Evolutionary conservation across 495 filamentous ascomycete genomes (phyloP).

Genomic region (Pyrenula massariospora): DNA sequence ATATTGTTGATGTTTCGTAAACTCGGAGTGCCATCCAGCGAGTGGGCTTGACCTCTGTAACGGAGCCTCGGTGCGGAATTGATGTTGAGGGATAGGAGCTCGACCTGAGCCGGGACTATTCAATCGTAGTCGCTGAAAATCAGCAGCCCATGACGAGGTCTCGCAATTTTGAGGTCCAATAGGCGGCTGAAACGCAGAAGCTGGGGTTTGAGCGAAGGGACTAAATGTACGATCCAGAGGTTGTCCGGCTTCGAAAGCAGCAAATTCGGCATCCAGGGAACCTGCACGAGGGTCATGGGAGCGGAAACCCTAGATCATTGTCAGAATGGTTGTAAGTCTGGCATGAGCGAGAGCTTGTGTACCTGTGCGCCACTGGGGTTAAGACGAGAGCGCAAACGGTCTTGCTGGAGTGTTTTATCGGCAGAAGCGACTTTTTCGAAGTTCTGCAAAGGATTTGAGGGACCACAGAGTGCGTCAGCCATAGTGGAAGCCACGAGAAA

Average conservation of each 20-base stretch:
- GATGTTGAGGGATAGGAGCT: constrained; percentile 18
- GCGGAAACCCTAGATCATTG: constrained; percentile 45
- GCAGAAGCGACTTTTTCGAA: constrained; percentile 70
- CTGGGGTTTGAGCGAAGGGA: background rate
- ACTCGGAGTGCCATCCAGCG: constrained; percentile 44
- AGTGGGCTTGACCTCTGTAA: constrained; percentile 12
- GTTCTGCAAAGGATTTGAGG: constrained; percentile 77
- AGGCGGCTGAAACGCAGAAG: constrained; percentile 2
- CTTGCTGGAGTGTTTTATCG: constrained; percentile 77
- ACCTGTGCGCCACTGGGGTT: background rate
- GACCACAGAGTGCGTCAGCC: constrained; percentile 77
- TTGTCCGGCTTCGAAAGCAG: constrained; percentile 55
- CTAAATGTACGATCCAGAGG: constrained; percentile 10
- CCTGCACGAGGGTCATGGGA: constrained; percentile 43
- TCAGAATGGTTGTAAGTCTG: constrained; percentile 12
- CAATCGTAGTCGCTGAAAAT: constrained; percentile 38
- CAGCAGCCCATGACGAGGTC: constrained; percentile 29
- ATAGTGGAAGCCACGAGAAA: too few species aligned
- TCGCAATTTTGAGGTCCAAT: constrained; percentile 2
- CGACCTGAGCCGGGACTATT: constrained; percentile 18
- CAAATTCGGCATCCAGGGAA: constrained; percentile 54
- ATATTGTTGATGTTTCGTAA: constrained; percentile 31
- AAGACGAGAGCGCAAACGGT: constrained; percentile 44
- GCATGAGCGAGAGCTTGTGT: constrained; percentile 11
- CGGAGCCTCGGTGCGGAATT: constrained; percentile 18